phyloP scores from a whole-genome alignment of 306 rosid species.

The Glycine latifolia region DNA sequence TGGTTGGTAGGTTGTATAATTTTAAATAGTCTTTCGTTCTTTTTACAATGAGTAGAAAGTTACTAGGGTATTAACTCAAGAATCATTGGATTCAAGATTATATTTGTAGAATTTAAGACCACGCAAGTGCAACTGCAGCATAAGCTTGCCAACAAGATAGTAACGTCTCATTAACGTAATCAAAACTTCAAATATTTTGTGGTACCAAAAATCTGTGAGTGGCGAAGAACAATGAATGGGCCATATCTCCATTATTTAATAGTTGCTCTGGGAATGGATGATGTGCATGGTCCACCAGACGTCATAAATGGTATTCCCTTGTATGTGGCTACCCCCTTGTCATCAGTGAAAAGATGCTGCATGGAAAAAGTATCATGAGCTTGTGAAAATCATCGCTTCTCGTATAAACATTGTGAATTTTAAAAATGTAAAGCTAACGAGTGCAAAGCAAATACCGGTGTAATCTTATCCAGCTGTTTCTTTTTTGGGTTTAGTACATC shows the following conservation, averaged over 20 bases:
- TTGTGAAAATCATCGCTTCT: conserved; percentile 20
- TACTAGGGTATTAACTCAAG: background rate
- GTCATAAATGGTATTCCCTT: conserved; percentile 95
- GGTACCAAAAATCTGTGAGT: conserved; percentile 40
- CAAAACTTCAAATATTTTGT: conserved; percentile 36
- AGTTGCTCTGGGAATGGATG: conserved; percentile 76
- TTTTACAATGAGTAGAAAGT: background rate
- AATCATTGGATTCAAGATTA: conserved; percentile 26
- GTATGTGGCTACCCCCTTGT: conserved; percentile 83
- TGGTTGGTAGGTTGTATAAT: conserved; percentile 12
- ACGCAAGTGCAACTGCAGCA: conserved; percentile 38
- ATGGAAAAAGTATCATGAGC: conserved; percentile 42
- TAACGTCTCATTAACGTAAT: conserved; percentile 35
- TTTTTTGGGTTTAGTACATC: conserved; percentile 98
- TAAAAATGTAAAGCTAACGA: background rate
- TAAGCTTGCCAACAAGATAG: background rate
- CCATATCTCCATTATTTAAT: conserved; percentile 60
- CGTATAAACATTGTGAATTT: conserved; percentile 5
- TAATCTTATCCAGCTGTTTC: conserved; percentile 95
- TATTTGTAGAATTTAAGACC: conserved; percentile 38
- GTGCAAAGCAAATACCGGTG: conserved; percentile 65
- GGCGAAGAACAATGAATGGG: conserved; percentile 42
- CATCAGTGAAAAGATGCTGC: conserved; percentile 95
- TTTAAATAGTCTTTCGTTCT: background rate
- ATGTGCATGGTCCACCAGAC: conserved; percentile 84